Percentiles rank a stretch among this genome's conserved stretches.
Evolutionary conservation across 345 rosid species (phyloP).

Genomic region (Gynandropsis gynandra): DNA sequence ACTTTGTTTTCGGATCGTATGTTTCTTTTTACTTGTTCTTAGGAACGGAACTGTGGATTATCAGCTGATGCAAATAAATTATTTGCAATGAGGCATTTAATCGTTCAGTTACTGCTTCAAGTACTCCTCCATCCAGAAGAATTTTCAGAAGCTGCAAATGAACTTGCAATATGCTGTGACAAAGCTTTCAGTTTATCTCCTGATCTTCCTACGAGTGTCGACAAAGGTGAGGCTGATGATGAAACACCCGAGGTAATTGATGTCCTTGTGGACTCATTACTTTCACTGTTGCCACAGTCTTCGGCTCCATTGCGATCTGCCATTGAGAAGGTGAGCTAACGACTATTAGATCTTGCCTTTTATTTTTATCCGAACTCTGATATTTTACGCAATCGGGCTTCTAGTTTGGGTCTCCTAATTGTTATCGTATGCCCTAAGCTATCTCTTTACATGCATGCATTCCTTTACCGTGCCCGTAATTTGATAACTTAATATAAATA

Average conservation of each 20-base stretch:
- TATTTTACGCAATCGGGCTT: conserved; percentile 1
- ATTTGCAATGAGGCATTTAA: conserved; percentile 68
- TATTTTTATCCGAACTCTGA: conserved; percentile 3
- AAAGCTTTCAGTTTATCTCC: conserved; percentile 52
- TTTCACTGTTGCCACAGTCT: conserved; percentile 84
- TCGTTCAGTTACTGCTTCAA: conserved; percentile 81
- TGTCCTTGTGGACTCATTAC: conserved; percentile 80
- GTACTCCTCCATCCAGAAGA: conserved; percentile 83
- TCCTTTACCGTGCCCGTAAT: too few relatives aligned
- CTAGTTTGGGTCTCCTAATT: not conserved
- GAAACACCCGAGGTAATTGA: conserved; percentile 76
- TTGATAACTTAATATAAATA: too few relatives aligned
- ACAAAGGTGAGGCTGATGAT: conserved; percentile 53
- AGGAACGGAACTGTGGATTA: conserved; percentile 64
- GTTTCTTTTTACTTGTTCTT: conserved; percentile 22
- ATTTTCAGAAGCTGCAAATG: conserved; percentile 64
- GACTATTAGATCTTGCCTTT: not conserved
- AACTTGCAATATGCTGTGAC: conserved; percentile 78
- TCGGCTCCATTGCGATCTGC: conserved; percentile 84
- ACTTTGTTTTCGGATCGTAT: not conserved
- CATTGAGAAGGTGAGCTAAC: conserved; percentile 66
- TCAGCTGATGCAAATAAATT: conserved; percentile 38
- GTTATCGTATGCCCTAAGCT: too few relatives aligned
- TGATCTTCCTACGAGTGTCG: conserved; percentile 46
- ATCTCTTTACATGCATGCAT: too few relatives aligned